Conservation (phyloP, 169 alveolate genomes). For the Theileria annulata region DNA sequence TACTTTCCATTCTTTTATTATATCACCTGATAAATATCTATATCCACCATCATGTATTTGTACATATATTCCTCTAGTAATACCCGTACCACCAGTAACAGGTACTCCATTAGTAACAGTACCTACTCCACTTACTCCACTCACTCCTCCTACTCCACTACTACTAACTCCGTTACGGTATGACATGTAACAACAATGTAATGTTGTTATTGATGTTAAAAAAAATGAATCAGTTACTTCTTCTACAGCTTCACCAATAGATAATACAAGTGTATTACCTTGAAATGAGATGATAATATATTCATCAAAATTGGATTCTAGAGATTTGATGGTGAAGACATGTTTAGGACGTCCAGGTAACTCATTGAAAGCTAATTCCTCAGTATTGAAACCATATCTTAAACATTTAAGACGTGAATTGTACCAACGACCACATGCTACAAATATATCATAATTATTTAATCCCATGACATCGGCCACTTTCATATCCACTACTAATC, state of each 20-base stretch:
- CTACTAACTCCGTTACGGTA: not conserved
- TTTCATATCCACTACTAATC: slow-evolving; percentile 94
- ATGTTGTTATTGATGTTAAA: slow-evolving; percentile 82
- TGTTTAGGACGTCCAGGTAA: slow-evolving; percentile 96
- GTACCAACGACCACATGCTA: slow-evolving; percentile 95
- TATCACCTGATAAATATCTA: slow-evolving; percentile 79
- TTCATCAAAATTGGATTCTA: slow-evolving; percentile 75
- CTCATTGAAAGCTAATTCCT: slow-evolving; percentile 92
- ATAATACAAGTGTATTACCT: slow-evolving; percentile 91
- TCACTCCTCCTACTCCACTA: slow-evolving; percentile 67
- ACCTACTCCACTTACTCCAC: no score
- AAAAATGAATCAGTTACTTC: slow-evolving; percentile 90
- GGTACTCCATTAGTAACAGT: no score
- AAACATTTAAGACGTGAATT: slow-evolving; percentile 91
- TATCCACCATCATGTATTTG: slow-evolving; percentile 91
- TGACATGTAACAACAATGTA: slow-evolving; percentile 63
- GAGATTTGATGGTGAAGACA: slow-evolving; percentile 91
- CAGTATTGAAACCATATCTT: slow-evolving; percentile 94
- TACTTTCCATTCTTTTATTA: slow-evolving; percentile 80
- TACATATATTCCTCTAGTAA: slow-evolving; percentile 87
- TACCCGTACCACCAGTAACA: no score
- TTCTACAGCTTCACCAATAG: slow-evolving; percentile 91
- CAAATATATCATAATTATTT: slow-evolving; percentile 77
- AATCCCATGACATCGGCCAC: slow-evolving; percentile 89
- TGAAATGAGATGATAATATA: slow-evolving; percentile 93